A percentile compares a stretch with the other conserved stretches of the same genome.
phyloP scores from a whole-genome alignment of 371 early-diverging fungal species.

The Saksenaea oblongispora region DNA sequence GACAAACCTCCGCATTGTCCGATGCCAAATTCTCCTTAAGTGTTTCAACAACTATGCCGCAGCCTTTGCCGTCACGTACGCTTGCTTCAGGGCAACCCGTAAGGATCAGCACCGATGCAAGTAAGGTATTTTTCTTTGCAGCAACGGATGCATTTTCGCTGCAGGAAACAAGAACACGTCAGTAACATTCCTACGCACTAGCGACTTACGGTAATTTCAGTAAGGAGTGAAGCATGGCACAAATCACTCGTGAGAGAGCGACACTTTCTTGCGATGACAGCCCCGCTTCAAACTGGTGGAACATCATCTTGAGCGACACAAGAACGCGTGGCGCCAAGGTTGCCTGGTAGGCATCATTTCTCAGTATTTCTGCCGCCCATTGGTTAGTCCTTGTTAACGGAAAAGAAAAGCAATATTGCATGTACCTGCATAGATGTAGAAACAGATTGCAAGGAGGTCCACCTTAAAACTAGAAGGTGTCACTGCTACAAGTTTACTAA shows the following conservation, averaged over 20 bases:
- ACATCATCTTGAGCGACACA: slow-evolving; percentile 41
- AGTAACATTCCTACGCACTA: neutral
- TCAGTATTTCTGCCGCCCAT: slow-evolving; percentile 24
- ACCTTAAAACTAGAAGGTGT: slow-evolving; percentile 44
- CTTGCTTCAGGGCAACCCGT: slow-evolving; percentile 47
- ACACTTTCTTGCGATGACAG: slow-evolving; percentile 23
- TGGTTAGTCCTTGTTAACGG: neutral
- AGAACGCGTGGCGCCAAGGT: slow-evolving; percentile 44
- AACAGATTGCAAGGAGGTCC: slow-evolving; percentile 46
- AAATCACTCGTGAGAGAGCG: slow-evolving; percentile 32
- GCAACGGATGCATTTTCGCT: slow-evolving; percentile 9
- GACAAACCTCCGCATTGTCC: slow-evolving; percentile 28
- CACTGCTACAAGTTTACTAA: slow-evolving; percentile 40
- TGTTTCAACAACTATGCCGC: slow-evolving; percentile 23
- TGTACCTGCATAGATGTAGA: slow-evolving; percentile 41
- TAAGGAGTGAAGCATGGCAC: slow-evolving; percentile 35
- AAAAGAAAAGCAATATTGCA: neutral
- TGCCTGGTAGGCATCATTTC: slow-evolving; percentile 26
- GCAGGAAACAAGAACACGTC: neutral
- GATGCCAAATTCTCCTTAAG: slow-evolving; percentile 30
- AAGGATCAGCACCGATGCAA: slow-evolving; percentile 43
- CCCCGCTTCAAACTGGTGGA: slow-evolving; percentile 35
- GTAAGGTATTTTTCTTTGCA: slow-evolving; percentile 37
- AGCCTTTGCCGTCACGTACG: slow-evolving; percentile 22
- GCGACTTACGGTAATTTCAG: slow-evolving; percentile 10